Evolutionary conservation across 176 grass and related monocot genomes (phyloP), one percentile per base, ranked within the genome.

Genomic region (Aegilops speltoides): DNA sequence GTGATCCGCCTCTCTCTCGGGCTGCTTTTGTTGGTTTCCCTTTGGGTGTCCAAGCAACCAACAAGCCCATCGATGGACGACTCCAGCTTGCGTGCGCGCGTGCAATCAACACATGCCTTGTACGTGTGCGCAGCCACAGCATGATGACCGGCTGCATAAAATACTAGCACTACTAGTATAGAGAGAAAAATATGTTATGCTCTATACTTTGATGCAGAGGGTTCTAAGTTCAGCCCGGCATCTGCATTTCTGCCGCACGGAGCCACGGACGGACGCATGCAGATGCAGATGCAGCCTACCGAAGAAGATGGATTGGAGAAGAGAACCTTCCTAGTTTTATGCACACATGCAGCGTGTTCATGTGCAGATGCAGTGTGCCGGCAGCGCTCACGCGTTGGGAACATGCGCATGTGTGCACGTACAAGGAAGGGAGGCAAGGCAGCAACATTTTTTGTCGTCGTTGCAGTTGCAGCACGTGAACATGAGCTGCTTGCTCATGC

Each of bases 11-110:
- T 74, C 37, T 74, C 17, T 67, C 29, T 2, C n/a, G n/a, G 36
- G 43, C 56, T n/a, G 46, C 84, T 68, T 86, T 86, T 68, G 61
- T 13, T 68, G 64, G 62, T 54, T 68, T 52, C 83, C 41, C 61
- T 77, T 56, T 57, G 3, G 62, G 84, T 59, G 63, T n/a, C 45
- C 84, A 78, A 20, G 61, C 19, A 85, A 57, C 73, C 41, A 0
- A 28, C 28, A 50, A 50, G 82, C 38, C 72, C 83, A 77, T 85
- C 56, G 16, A 32, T 76, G 24, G 17, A 10, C 25, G n/a, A 19
- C 64, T 74, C 31, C 12, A 26, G 64, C 28, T 19, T 28, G 68
- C 57, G 36, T 24, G 83, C 57, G 50, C 74, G 69, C 57, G 38
- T 17, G n/a, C 37, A 43, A 50, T 64, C 74, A 56, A 54, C 26